Conservation (phyloP, 2,329 filamentous ascomycete genomes). For the Pezicula carpinea region DNA sequence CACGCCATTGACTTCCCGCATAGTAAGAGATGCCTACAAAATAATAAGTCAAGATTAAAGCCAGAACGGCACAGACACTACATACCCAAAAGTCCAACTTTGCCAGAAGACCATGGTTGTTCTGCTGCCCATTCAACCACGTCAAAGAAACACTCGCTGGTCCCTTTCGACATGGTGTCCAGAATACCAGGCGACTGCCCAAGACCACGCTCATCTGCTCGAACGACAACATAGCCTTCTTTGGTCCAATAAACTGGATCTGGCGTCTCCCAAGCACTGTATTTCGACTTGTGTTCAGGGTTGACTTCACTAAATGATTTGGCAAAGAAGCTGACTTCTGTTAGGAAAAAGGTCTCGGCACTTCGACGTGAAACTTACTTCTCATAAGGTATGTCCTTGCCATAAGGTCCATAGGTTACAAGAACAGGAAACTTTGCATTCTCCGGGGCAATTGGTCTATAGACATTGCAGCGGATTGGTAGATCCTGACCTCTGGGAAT, state of each 20-base stretch:
- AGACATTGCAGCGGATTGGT: slow-evolving; percentile 45
- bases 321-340: slow-evolving; percentile 37
- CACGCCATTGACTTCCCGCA: slow-evolving; percentile 44
- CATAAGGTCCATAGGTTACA: slow-evolving; percentile 69
- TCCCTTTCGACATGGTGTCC: slow-evolving; percentile 48
- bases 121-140: slow-evolving; percentile 47
- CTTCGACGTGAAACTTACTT: slow-evolving; percentile 29
- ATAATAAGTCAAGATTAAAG: background rate
- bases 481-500: slow-evolving; percentile 36
- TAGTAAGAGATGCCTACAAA: background rate
- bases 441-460: slow-evolving; percentile 37
- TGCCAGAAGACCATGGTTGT: slow-evolving; percentile 45
- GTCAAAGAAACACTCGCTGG: slow-evolving; percentile 46
- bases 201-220: slow-evolving; percentile 45
- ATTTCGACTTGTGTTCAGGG: slow-evolving; percentile 34
- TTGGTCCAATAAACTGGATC: slow-evolving; percentile 38
- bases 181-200: slow-evolving; percentile 47
- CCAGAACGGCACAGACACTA: slow-evolving; percentile 33
- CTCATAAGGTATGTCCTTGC: slow-evolving; percentile 65
- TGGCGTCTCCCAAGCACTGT: slow-evolving; percentile 40
- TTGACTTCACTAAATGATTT: slow-evolving; percentile 44
- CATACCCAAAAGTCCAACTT: slow-evolving; percentile 46
- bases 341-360: background rate
- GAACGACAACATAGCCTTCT: slow-evolving; percentile 36
- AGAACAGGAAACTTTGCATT: slow-evolving; percentile 49